Evolutionary conservation across 1,284 basidiomycete genomes (phyloP).

Genomic region (Sutorius eximius): DNA sequence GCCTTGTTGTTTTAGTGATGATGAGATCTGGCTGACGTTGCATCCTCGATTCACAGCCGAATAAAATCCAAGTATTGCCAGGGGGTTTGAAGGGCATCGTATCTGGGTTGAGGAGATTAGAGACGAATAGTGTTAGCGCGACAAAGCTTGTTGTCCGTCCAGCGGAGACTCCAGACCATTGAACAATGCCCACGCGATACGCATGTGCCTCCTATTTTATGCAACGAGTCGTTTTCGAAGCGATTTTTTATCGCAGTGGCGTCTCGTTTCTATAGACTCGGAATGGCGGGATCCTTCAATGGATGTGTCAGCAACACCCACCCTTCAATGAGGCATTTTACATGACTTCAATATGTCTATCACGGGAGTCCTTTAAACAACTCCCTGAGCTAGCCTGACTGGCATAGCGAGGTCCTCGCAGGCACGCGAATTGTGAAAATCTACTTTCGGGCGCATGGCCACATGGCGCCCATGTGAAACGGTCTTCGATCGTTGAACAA

Average conservation of each 20-base stretch:
- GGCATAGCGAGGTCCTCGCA: background rate
- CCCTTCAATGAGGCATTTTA: background rate
- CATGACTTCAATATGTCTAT: background rate
- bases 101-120: constrained; percentile 12
- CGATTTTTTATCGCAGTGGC: no score
- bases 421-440: background rate
- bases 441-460: background rate
- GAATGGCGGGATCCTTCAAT: no score
- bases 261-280: no score
- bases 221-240: no score
- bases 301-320: no score
- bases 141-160: constrained; percentile 21
- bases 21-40: background rate
- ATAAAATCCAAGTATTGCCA: constrained; percentile 21
- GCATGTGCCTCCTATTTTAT: background rate
- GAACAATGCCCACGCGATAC: background rate
- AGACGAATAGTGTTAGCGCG: constrained; percentile 15
- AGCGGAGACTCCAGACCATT: constrained; percentile 9
- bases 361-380: background rate
- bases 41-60: constrained; percentile 9
- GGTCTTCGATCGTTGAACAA: no score
- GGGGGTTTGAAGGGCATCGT: constrained; percentile 13
- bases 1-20: background rate
- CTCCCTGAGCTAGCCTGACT: background rate
- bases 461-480: no score